Percentiles rank a stretch among this genome's conserved stretches.
Conservation (phyloP, 2,329 filamentous ascomycete species). For the Emmonsiellopsis sp. region DNA sequence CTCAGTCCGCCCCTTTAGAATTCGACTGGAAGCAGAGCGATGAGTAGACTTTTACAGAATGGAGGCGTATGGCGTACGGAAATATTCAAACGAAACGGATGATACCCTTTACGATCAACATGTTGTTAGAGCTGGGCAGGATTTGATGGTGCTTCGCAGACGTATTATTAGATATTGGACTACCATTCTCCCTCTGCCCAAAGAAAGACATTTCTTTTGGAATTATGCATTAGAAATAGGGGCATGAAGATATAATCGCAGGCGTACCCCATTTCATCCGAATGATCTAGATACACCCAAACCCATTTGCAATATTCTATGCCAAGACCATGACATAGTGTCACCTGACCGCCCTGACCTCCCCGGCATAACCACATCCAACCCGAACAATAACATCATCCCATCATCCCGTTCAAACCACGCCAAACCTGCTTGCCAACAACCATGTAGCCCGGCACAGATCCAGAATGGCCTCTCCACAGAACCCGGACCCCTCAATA, state of each 20-base stretch:
- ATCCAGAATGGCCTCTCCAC: not conserved
- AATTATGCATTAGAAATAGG: too few species aligned
- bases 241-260: too few species aligned
- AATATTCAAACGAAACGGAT: too few species aligned
- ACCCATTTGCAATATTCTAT: not conserved
- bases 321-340: not conserved
- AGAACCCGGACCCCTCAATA: not conserved
- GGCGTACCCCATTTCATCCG: not conserved
- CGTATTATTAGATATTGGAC: too few species aligned
- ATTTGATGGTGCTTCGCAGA: too few species aligned
- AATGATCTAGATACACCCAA: too few species aligned
- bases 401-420: not conserved
- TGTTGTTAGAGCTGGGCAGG: too few species aligned
- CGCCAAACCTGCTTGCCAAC: not conserved
- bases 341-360: not conserved
- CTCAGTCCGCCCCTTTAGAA: slow-evolving; percentile 28
- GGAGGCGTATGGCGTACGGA: not conserved
- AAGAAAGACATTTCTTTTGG: too few species aligned
- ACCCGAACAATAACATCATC: not conserved
- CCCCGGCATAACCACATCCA: not conserved
- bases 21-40: slow-evolving; percentile 45
- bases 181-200: too few species aligned
- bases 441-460: not conserved
- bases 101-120: too few species aligned
- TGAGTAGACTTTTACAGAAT: slow-evolving; percentile 16